Conservation (phyloP, 2,329 filamentous ascomycete genomes). For the Colletotrichum spinosum region DNA sequence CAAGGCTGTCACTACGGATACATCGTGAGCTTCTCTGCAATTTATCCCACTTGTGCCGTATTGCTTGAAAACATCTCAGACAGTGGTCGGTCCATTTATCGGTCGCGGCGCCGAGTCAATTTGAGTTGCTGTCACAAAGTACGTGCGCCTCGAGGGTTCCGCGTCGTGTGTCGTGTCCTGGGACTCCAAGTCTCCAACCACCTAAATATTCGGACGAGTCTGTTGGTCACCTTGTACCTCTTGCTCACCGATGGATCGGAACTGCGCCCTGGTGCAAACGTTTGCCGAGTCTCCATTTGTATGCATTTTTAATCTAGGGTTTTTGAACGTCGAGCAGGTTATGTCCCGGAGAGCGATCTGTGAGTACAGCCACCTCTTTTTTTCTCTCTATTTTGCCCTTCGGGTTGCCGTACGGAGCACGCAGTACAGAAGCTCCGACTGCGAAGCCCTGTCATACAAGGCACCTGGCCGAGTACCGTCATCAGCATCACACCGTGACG, state of each 20-base stretch:
- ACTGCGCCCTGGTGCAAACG: neutral
- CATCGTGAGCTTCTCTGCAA: neutral
- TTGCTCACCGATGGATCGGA: slow-evolving; percentile 8
- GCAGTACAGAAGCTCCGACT: too few relatives aligned
- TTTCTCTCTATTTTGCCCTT: too few relatives aligned
- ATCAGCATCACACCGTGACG: too few relatives aligned
- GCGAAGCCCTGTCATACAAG: too few relatives aligned
- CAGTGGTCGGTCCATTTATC: slow-evolving; percentile 10
- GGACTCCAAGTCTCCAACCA: slow-evolving; percentile 26
- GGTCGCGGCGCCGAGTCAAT: slow-evolving; percentile 21
- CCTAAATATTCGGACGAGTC: slow-evolving; percentile 30
- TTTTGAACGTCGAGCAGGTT: too few relatives aligned
- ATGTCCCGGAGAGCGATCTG: too few relatives aligned
- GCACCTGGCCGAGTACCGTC: too few relatives aligned
- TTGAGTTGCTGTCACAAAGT: neutral
- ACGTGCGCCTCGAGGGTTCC: too few relatives aligned
- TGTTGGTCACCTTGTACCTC: neutral
- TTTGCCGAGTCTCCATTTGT: neutral
- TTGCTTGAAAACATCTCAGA: slow-evolving; percentile 7
- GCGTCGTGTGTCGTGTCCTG: too few relatives aligned
- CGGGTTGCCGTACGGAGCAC: too few relatives aligned
- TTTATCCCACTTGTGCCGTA: neutral
- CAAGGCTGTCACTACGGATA: neutral
- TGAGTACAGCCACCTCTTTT: too few relatives aligned
- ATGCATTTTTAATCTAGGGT: too few relatives aligned